Conservation (phyloP, 2,329 filamentous ascomycete species). For the Sporothrix pseudoabietina region DNA sequence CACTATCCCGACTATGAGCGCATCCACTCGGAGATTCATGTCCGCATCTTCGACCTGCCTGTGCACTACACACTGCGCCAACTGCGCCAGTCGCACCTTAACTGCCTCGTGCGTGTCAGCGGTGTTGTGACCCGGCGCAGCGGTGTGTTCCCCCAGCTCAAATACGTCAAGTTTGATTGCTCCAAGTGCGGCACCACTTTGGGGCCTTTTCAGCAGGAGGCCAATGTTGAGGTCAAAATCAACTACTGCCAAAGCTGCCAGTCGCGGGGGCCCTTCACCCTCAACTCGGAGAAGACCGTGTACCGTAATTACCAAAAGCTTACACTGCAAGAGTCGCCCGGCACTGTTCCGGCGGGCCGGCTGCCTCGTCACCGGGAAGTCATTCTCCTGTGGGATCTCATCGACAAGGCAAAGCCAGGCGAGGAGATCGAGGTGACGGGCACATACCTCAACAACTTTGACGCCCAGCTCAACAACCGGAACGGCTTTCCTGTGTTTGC, state of each 20-base stretch:
- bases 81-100: conserved; percentile 90
- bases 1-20: conserved; percentile 98
- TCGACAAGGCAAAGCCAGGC: conserved; percentile 93
- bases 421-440: conserved; percentile 98
- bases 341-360: conserved; percentile 93
- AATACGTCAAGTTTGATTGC: conserved; percentile 98
- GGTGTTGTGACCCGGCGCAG: conserved; percentile 93
- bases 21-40: conserved; percentile 96
- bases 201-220: conserved; percentile 96
- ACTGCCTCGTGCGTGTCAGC: conserved; percentile 90
- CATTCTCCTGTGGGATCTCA: conserved; percentile 93
- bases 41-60: conserved; percentile 92
- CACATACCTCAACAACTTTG: conserved; percentile 97
- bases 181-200: conserved; percentile 88
- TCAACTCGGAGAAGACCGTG: conserved; percentile 96
- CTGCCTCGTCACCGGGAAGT: conserved; percentile 92
- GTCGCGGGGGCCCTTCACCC: conserved; percentile 87
- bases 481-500: conserved; percentile 99
- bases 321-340: conserved; percentile 94
- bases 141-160: conserved; percentile 95
- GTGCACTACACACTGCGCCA: conserved; percentile 94
- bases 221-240: conserved; percentile 93
- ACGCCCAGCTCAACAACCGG: conserved; percentile 95
- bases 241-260: conserved; percentile 97
- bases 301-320: conserved; percentile 99